Percentiles rank a stretch among this genome's conserved stretches.
phyloP scores from a whole-genome alignment of 108 stramenopile species.

The Poteriospumella lacustris region DNA sequence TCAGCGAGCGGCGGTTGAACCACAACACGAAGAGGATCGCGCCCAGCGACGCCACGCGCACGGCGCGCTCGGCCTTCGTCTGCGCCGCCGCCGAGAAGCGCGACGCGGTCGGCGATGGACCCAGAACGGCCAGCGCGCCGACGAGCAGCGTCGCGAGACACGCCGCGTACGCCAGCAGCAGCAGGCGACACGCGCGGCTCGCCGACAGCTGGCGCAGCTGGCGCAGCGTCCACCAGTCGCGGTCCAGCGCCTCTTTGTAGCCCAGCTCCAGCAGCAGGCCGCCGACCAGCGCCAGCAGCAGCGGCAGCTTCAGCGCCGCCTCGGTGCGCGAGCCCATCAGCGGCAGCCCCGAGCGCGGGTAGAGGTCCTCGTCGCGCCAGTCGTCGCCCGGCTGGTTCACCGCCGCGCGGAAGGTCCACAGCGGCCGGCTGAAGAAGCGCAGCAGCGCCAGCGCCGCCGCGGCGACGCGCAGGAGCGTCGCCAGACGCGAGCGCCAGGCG shows the following conservation, averaged over 20 bases:
- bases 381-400: no score
- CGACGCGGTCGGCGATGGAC: no score
- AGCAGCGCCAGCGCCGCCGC: not conserved
- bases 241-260: constrained; percentile 19
- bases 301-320: not conserved
- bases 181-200: no score
- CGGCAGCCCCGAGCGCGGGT: not conserved
- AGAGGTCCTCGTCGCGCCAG: not conserved
- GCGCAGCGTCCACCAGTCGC: no score
- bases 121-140: no score
- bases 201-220: no score
- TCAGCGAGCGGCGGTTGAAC: constrained; percentile 1
- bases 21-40: not conserved
- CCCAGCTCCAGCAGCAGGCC: constrained; percentile 14
- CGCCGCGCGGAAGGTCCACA: not conserved
- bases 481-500: not conserved
- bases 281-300: not conserved
- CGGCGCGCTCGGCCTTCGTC: no score
- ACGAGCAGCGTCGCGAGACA: no score
- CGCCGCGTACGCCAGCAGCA: no score
- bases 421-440: not conserved
- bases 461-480: not conserved
- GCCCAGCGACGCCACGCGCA: not conserved
- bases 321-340: not conserved
- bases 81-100: no score